Base-by-base conservation (phyloP, 805 yeast species). In the Metschnikowia cerradonensis region DNA sequence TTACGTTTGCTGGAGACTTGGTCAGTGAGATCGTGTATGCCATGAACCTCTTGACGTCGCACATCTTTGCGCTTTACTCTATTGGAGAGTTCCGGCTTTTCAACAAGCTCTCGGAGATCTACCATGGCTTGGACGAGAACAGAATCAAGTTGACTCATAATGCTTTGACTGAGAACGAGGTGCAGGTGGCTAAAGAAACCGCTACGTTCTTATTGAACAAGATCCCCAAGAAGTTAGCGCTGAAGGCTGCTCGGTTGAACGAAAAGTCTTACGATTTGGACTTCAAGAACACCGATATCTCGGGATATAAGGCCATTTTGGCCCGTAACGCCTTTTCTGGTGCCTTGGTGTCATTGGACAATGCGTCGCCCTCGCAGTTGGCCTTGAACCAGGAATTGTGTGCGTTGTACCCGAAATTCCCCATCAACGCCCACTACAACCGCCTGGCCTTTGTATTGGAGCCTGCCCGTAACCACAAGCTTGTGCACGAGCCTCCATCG, bases 341-440 rank as follows among this genome's bases (percentile, higher is more conserved):
- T 38, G 81, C 81, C 52, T 66, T 86, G 41, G 77, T 79, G 59
- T 63, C 77, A 15, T 55, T 56, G 47, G 56, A 55, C 46, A 71
- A 66, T 47, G 67, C 79, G 1, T 67, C 76, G 38, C 83, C 90
- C 5, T 79, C 86, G 22, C 63, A 68, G 39, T 72, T 90, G 51
- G 87, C 91, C 14, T 75, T 78, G 43, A 83, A 79, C 63, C 94
- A 89, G 65, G 70, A 84, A 46, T 75, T 84, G 49, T 78, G 84
- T 65, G 91, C 95, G 0, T 70, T 90, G 51, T 81, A 86, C 10
- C 84, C 90, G 15, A 81, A 82, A 55, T 88, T 81, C 65, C 96
- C 96, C 2, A 65, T 73, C 50, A 66, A 71, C 52, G 69, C 71
- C 26, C 75, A 71, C 52, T 47, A 53, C 39, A 55, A 62, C 41